Evolutionary conservation across 192 early-diverging fungal genomes (phyloP).

Genomic region (Linnemannia zychae): DNA sequence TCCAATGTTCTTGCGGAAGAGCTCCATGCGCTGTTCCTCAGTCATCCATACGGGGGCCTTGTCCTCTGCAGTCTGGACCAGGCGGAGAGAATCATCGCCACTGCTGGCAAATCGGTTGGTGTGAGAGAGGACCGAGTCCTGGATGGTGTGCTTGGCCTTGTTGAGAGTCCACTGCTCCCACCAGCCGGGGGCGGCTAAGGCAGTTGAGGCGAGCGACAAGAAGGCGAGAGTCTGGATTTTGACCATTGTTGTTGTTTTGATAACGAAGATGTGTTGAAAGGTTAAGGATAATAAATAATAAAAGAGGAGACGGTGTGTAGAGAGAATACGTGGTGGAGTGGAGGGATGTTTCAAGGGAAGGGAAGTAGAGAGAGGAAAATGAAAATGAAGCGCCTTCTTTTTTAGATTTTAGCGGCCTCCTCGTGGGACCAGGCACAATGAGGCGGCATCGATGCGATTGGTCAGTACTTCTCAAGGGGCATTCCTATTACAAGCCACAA

Average conservation of each 20-base stretch:
- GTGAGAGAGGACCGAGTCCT: background rate
- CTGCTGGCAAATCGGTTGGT: background rate
- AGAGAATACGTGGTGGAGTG: background rate
- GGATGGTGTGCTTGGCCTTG: conserved; percentile 21
- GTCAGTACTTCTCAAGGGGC: no score
- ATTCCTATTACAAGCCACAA: no score
- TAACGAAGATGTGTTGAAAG: background rate
- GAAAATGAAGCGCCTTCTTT: no score
- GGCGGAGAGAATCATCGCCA: conserved; percentile 17
- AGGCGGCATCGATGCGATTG: no score
- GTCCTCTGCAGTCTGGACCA: conserved; percentile 62
- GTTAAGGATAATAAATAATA: background rate
- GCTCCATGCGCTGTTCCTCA: conserved; percentile 70
- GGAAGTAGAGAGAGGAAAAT: no score
- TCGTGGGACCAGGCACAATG: no score
- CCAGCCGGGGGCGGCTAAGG: conserved; percentile 45
- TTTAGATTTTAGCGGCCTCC: no score
- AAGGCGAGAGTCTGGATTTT: conserved; percentile 49
- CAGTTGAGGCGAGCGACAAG: conserved; percentile 37
- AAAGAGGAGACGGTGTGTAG: background rate
- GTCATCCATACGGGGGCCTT: conserved; percentile 69
- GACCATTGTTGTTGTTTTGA: background rate
- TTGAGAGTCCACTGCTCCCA: conserved; percentile 43
- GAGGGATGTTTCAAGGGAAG: no score
- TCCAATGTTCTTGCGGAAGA: conserved; percentile 75